phyloP scores from a whole-genome alignment of 441 rosid species.

The Metrosideros polymorpha region DNA sequence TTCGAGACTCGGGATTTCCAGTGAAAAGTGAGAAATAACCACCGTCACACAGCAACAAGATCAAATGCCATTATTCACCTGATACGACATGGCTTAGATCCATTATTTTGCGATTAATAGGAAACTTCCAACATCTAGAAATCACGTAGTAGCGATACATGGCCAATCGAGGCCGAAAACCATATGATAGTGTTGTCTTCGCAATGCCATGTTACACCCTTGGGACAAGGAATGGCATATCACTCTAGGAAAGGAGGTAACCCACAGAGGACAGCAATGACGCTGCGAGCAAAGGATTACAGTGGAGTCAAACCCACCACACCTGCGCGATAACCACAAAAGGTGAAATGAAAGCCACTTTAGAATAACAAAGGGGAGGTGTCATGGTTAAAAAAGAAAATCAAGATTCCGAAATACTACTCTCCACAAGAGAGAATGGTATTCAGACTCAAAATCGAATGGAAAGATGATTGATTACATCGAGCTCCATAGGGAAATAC shows the following conservation, averaged over 20 bases:
- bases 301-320: conserved; percentile 75
- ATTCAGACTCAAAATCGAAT: neutral
- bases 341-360: neutral
- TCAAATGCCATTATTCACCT: neutral
- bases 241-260: neutral
- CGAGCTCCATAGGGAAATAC: neutral
- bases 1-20: neutral
- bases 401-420: neutral
- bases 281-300: neutral
- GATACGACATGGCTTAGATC: neutral
- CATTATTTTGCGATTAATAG: neutral
- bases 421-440: neutral
- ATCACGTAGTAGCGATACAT: neutral
- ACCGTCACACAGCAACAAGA: neutral
- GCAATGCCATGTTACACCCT: neutral
- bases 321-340: conserved; percentile 30
- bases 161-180: neutral
- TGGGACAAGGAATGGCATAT: neutral
- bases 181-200: neutral
- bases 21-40: neutral
- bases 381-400: neutral
- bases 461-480: neutral
- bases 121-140: neutral
- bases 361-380: neutral
- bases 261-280: neutral